Percentiles rank a stretch among this genome's conserved stretches.
These are phyloP conservation scores for Zelopaecilomyces penicillatus DNA, from an alignment of 2,329 filamentous ascomycete species.

Conservation along the genomic window DNA sequence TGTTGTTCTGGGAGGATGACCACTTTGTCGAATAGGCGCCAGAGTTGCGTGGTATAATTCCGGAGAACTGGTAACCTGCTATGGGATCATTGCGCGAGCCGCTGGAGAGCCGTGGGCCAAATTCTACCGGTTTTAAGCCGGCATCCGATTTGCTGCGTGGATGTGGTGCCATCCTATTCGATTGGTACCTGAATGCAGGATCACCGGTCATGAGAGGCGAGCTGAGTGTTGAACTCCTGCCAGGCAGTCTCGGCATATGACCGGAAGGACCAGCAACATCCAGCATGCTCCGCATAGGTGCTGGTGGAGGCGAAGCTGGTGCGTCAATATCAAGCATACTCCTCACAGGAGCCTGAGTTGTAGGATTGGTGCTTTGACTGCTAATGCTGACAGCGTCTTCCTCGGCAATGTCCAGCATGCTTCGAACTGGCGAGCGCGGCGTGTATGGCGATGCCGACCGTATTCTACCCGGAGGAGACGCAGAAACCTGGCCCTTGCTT, in stretches of 20 bases:
- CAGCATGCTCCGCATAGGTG: slow-evolving; percentile 44
- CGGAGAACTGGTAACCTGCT: slow-evolving; percentile 53
- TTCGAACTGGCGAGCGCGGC: slow-evolving; percentile 59
- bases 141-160: slow-evolving; percentile 50
- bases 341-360: slow-evolving; percentile 47
- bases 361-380: slow-evolving; percentile 16
- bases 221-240: slow-evolving; percentile 25
- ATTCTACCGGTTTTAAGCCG: slow-evolving; percentile 37
- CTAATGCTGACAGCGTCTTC: slow-evolving; percentile 20
- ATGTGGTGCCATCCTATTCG: slow-evolving; percentile 20
- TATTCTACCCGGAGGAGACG: slow-evolving; percentile 26
- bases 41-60: slow-evolving; percentile 45
- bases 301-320: slow-evolving; percentile 28
- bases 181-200: slow-evolving; percentile 13
- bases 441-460: slow-evolving; percentile 48
- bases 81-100: slow-evolving; percentile 33
- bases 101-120: slow-evolving; percentile 26
- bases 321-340: slow-evolving; percentile 57
- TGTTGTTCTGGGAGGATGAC: slow-evolving; percentile 33
- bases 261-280: slow-evolving; percentile 36
- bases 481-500: slow-evolving; percentile 29
- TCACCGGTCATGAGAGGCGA: slow-evolving; percentile 19
- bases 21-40: slow-evolving; percentile 43
- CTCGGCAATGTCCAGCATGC: slow-evolving; percentile 55
- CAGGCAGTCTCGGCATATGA: slow-evolving; percentile 10